Conservation (phyloP, 768 basidiomycete species). For the Candolleomyces eurysporus region DNA sequence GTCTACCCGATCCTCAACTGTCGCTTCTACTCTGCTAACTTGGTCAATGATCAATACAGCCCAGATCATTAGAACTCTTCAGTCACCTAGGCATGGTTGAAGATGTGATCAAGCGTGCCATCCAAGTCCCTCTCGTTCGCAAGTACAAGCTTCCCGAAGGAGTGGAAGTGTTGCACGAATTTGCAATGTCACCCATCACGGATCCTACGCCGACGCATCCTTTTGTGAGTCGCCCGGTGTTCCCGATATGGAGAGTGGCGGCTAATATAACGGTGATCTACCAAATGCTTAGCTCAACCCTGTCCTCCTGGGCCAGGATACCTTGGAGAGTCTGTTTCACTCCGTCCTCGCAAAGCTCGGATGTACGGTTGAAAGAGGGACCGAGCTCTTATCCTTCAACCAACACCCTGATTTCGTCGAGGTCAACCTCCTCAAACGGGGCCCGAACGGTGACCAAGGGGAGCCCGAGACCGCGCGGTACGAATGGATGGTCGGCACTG, state of each 20-base stretch:
- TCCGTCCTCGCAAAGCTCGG: constrained; percentile 29
- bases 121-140: constrained; percentile 20
- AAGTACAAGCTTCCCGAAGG: constrained; percentile 35
- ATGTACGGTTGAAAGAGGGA: constrained; percentile 40
- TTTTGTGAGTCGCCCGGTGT: constrained; percentile 23
- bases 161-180: constrained; percentile 23
- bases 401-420: constrained; percentile 34
- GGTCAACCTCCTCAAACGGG: constrained; percentile 31
- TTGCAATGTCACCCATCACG: constrained; percentile 29
- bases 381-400: constrained; percentile 42
- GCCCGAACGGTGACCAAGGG: constrained; percentile 16
- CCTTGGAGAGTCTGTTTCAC: constrained; percentile 38
- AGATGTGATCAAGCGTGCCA: constrained; percentile 33
- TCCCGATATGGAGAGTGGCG: not conserved
- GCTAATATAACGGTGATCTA: not conserved
- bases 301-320: constrained; percentile 33
- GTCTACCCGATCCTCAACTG: not conserved
- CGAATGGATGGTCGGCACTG: constrained; percentile 42
- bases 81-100: constrained; percentile 35
- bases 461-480: constrained; percentile 26
- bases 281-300: constrained; percentile 25
- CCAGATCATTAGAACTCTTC: constrained; percentile 45
- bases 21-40: not conserved
- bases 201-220: constrained; percentile 31
- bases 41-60: constrained; percentile 21